A percentile compares a stretch with the other conserved stretches of the same genome.
Evolutionary conservation across 495 filamentous ascomycete species (phyloP).

Genomic region (Symbiotaphrina buchneri): DNA sequence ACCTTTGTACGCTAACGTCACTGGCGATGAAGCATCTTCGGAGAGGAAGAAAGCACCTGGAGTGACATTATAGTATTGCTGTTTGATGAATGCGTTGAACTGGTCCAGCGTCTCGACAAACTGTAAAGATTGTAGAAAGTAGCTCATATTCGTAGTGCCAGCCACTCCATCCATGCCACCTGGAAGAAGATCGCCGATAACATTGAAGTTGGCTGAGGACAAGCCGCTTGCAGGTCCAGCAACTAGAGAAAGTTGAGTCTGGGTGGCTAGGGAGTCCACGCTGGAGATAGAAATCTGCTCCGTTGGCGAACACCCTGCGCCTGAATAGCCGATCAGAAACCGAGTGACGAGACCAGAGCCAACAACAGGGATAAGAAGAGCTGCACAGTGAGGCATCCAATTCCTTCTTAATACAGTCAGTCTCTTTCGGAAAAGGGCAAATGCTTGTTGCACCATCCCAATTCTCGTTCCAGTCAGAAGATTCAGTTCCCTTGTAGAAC

Average conservation of each 20-base stretch:
- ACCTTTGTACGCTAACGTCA: conserved; percentile 39
- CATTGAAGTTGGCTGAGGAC: not conserved
- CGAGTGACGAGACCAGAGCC: conserved; percentile 54
- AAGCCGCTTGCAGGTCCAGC: conserved; percentile 2
- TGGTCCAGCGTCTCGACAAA: conserved; percentile 37
- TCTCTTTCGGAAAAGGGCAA: conserved; percentile 56
- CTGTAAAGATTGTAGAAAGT: conserved; percentile 21
- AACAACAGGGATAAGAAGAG: conserved; percentile 49
- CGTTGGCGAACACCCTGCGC: conserved; percentile 31
- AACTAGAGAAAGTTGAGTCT: not conserved
- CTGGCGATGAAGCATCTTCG: conserved; percentile 16
- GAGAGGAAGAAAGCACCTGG: conserved; percentile 53
- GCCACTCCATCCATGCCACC: not conserved
- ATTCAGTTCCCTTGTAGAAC: too few species aligned
- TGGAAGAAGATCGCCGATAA: not conserved
- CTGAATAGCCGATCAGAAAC: conserved; percentile 33
- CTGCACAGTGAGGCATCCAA: conserved; percentile 47
- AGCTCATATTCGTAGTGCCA: not conserved
- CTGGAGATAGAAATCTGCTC: conserved; percentile 16
- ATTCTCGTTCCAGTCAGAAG: conserved; percentile 46
- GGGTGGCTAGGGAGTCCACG: conserved; percentile 14
- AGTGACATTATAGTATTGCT: conserved; percentile 38
- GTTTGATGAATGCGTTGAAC: conserved; percentile 39
- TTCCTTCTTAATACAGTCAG: conserved; percentile 54
- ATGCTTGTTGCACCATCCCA: conserved; percentile 36